Conservation (phyloP, 1,284 basidiomycete genomes). For the Cutaneotrichosporon dermatis region DNA sequence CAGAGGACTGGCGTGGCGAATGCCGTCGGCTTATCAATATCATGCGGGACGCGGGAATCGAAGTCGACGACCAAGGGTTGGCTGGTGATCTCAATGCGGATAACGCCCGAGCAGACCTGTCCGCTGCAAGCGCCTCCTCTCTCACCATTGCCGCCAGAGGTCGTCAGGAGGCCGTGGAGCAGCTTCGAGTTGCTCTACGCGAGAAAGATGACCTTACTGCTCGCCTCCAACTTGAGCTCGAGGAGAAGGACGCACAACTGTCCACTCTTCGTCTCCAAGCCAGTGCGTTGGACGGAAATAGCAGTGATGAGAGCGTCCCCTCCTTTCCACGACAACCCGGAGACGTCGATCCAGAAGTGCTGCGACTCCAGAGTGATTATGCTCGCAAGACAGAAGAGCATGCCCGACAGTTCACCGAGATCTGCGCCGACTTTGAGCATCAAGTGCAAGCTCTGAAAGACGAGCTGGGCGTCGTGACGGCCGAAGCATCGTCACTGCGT, state of each 20-base stretch:
- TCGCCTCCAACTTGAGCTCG: too few species aligned
- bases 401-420: slow-evolving; percentile 36
- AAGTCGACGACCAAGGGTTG: slow-evolving; percentile 26
- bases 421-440: slow-evolving; percentile 34
- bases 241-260: too few species aligned
- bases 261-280: too few species aligned
- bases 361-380: slow-evolving; percentile 21
- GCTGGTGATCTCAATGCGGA: not conserved
- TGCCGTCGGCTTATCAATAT: slow-evolving; percentile 26
- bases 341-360: not conserved
- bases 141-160: not conserved
- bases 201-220: too few species aligned
- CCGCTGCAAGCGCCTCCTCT: not conserved
- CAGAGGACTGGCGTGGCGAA: slow-evolving; percentile 40
- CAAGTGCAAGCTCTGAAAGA: slow-evolving; percentile 30
- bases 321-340: not conserved
- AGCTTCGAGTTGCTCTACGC: not conserved
- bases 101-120: not conserved
- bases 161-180: too few species aligned
- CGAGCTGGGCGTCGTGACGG: slow-evolving; percentile 15
- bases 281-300: too few species aligned
- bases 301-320: too few species aligned
- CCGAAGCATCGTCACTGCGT: not conserved
- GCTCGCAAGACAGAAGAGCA: slow-evolving; percentile 40
- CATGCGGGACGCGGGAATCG: slow-evolving; percentile 32